A percentile compares a stretch with the other conserved stretches of the same genome.
Evolutionary conservation across 176 grass and related monocot genomes (phyloP).

Genomic region (Poa pratensis): DNA sequence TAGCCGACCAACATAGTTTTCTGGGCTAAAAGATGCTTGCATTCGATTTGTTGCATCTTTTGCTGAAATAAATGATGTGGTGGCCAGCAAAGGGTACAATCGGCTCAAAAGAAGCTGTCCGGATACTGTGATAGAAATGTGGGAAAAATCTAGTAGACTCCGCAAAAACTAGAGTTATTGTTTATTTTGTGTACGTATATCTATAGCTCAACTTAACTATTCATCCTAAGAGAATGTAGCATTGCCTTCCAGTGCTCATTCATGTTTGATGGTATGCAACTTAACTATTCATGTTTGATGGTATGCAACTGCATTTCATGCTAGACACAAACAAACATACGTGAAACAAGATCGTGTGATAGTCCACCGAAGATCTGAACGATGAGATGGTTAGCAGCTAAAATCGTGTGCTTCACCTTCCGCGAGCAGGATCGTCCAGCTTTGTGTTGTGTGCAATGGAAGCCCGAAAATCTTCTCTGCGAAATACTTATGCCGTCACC

Average conservation of each 20-base stretch:
- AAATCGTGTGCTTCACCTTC: too few relatives aligned
- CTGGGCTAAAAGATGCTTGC: not conserved
- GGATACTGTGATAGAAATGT: not conserved
- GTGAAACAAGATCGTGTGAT: too few relatives aligned
- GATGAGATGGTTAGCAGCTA: too few relatives aligned
- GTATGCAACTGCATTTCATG: too few relatives aligned
- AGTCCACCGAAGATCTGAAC: too few relatives aligned
- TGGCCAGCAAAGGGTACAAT: not conserved
- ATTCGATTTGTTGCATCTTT: not conserved
- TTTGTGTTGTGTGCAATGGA: too few relatives aligned
- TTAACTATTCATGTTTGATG: not conserved
- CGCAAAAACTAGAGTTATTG: not conserved
- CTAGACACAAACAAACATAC: too few relatives aligned
- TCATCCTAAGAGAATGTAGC: not conserved
- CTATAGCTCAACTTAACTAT: not conserved
- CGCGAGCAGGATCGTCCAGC: too few relatives aligned
- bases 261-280: not conserved
- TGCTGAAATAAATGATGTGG: not conserved
- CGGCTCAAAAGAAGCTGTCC: not conserved
- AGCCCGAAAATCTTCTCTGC: too few relatives aligned
- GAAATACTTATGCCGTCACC: too few relatives aligned
- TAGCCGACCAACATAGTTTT: not conserved
- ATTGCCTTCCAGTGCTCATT: not conserved
- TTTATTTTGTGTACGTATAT: not conserved
- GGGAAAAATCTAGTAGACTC: not conserved